Percentiles rank a stretch among this genome's conserved stretches.
Conservation (phyloP, 352 stramenopile species). For the Phytophthora agathidicida region DNA sequence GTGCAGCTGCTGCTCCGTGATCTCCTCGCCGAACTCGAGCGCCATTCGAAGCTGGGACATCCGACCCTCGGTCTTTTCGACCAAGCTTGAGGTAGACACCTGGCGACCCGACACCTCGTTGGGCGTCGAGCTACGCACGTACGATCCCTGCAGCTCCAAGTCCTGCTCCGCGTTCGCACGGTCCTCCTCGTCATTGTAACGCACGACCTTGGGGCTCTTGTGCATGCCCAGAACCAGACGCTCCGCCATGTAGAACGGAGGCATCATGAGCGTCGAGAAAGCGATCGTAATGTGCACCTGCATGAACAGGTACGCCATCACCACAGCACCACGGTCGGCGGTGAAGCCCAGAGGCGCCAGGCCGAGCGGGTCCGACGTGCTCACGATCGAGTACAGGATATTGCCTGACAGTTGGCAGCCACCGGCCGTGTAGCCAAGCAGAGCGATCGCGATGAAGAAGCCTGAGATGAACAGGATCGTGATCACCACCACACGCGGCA, state of each 20-base stretch:
- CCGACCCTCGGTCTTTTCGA: conserved; percentile 28
- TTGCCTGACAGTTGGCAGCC: conserved; percentile 65
- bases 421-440: conserved; percentile 46
- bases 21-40: conserved; percentile 43
- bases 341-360: conserved; percentile 54
- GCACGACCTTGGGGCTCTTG: conserved; percentile 34
- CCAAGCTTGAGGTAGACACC: conserved; percentile 26
- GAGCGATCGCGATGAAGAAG: conserved; percentile 52
- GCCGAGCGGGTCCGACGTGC: conserved; percentile 24
- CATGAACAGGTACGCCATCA: conserved; percentile 67
- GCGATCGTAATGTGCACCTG: conserved; percentile 54
- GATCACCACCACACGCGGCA: conserved; percentile 58
- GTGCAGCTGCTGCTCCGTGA: conserved; percentile 31
- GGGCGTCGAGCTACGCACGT: conserved; percentile 40
- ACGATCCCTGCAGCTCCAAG: conserved; percentile 37
- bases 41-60: conserved; percentile 46
- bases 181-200: conserved; percentile 27
- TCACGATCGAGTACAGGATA: conserved; percentile 60
- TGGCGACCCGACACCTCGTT: conserved; percentile 17
- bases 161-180: conserved; percentile 29
- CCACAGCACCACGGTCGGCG: conserved; percentile 43
- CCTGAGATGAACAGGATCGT: conserved; percentile 54
- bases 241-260: conserved; percentile 66
- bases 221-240: conserved; percentile 72
- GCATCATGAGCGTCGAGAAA: conserved; percentile 56